Conservation (phyloP, 148 eudicot genomes). For the Rhododendron vialii region DNA sequence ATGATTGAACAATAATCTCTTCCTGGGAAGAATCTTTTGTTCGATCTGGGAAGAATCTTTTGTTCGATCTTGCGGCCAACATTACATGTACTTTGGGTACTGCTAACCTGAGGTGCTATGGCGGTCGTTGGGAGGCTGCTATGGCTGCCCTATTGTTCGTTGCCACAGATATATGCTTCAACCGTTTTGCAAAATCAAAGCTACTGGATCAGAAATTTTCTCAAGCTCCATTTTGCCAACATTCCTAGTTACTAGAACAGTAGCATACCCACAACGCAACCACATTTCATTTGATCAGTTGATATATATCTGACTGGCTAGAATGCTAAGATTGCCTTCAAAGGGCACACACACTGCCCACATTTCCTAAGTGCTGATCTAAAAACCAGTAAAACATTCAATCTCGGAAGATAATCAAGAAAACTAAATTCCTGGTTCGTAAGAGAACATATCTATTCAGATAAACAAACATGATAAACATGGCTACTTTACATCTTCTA, state of each 20-base stretch:
- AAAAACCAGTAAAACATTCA: not conserved
- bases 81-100: too few relatives aligned
- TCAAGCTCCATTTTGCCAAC: not conserved
- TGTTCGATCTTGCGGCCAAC: too few relatives aligned
- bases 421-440: not conserved
- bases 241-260: not conserved
- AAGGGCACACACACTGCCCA: not conserved
- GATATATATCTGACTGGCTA: not conserved
- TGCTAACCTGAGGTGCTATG: too few relatives aligned
- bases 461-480: not conserved
- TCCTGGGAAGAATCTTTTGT: too few relatives aligned
- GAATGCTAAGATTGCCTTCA: not conserved
- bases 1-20: too few relatives aligned
- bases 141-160: too few relatives aligned
- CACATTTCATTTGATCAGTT: not conserved
- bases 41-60: too few relatives aligned
- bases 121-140: too few relatives aligned
- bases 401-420: not conserved
- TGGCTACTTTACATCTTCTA: not conserved
- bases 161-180: not conserved
- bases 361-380: not conserved
- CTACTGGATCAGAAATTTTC: not conserved
- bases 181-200: not conserved
- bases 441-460: not conserved
- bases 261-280: not conserved